phyloP scores from a whole-genome alignment of 306 rosid species.

The Pueraria montana region DNA sequence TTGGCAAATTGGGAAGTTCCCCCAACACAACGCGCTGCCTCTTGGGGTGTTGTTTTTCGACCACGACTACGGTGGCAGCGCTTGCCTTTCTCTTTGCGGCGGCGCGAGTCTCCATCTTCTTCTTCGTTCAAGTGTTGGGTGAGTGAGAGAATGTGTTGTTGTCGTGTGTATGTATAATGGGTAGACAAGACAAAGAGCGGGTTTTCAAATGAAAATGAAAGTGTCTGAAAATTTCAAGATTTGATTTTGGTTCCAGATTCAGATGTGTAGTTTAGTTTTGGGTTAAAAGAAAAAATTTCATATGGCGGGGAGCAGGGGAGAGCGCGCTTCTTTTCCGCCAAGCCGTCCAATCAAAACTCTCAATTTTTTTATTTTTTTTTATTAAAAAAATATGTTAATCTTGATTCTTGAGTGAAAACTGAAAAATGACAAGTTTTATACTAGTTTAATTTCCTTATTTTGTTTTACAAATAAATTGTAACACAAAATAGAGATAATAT shows the following conservation, averaged over 20 bases:
- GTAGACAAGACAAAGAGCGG: neutral
- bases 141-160: too few species aligned
- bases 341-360: too few species aligned
- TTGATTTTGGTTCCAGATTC: neutral
- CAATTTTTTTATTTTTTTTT: too few species aligned
- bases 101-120: neutral
- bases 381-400: too few species aligned
- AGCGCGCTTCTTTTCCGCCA: neutral
- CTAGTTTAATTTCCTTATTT: too few species aligned
- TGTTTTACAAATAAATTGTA: too few species aligned
- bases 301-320: neutral
- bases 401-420: too few species aligned
- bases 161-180: neutral
- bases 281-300: neutral
- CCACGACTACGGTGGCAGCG: neutral
- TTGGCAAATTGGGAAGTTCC: constrained; percentile 59
- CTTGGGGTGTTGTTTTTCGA: constrained; percentile 41
- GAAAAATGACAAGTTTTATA: too few species aligned
- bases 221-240: neutral
- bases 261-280: neutral
- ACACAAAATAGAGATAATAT: too few species aligned
- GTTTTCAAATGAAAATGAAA: neutral
- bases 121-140: neutral
- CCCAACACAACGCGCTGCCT: constrained; percentile 70
- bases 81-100: constrained; percentile 53